Conservation (phyloP, 78 protist species). For the Tieghemostelium lacteum region DNA sequence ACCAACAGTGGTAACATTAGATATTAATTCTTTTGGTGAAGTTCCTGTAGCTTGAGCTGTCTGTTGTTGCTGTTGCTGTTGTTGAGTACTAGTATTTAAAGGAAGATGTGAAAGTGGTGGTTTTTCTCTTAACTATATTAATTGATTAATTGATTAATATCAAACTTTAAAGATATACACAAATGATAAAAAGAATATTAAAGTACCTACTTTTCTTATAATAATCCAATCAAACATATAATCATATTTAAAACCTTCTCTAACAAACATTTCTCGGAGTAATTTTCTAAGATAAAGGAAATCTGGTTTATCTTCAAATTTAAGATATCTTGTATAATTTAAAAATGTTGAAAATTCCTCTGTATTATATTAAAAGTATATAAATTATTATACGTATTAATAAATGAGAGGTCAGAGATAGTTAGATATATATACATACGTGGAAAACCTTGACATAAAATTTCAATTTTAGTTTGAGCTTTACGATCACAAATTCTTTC, state of each 20-base stretch:
- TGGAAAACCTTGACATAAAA: slow-evolving; percentile 92
- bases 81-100: not conserved
- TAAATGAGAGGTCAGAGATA: not conserved
- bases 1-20: slow-evolving; percentile 1
- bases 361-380: not conserved
- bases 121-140: slow-evolving; percentile 20
- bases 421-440: slow-evolving; percentile 7
- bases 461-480: slow-evolving; percentile 90
- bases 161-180: not conserved
- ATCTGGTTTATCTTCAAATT: slow-evolving; percentile 93
- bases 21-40: not conserved
- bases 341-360: slow-evolving; percentile 78
- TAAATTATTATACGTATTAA: not conserved
- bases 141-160: not conserved
- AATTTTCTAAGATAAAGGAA: slow-evolving; percentile 93
- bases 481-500: slow-evolving; percentile 95
- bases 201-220: slow-evolving; percentile 53
- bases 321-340: slow-evolving; percentile 76
- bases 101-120: slow-evolving; percentile 21
- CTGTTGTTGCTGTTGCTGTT: not conserved
- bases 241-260: slow-evolving; percentile 84
- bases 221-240: slow-evolving; percentile 85
- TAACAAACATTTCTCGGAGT: slow-evolving; percentile 83
- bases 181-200: not conserved
- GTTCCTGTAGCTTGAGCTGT: not conserved